Conservation (phyloP, 805 yeast species). For the Wickerhamiella kazuoi region DNA sequence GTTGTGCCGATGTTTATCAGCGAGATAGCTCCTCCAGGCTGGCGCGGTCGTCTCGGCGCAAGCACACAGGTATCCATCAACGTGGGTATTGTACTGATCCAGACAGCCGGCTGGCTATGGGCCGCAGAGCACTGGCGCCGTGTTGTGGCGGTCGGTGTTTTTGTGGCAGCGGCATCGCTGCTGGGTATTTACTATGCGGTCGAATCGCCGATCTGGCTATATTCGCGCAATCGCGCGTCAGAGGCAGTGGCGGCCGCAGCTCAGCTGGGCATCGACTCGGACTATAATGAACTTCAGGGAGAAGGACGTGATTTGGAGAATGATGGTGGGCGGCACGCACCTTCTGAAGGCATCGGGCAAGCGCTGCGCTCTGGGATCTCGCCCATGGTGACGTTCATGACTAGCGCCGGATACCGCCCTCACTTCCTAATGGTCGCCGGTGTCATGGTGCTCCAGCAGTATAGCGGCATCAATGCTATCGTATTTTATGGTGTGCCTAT, state of each 20-base stretch:
- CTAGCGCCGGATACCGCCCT: conserved; percentile 32
- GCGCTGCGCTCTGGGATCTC: not conserved
- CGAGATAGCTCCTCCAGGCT: conserved; percentile 53
- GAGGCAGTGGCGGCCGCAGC: conserved; percentile 1
- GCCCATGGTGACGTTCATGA: conserved; percentile 29
- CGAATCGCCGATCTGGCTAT: conserved; percentile 78
- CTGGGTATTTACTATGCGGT: conserved; percentile 20
- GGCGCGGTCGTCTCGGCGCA: conserved; percentile 68
- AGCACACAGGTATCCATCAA: conserved; percentile 81
- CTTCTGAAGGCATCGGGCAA: not conserved
- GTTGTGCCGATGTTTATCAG: conserved; percentile 67
- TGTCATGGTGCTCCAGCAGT: conserved; percentile 70
- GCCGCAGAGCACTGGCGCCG: conserved; percentile 59
- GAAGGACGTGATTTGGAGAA: not conserved
- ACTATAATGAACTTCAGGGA: not conserved
- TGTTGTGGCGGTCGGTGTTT: conserved; percentile 43
- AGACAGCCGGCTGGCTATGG: conserved; percentile 50
- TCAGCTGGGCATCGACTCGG: not conserved
- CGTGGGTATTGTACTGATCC: conserved; percentile 68
- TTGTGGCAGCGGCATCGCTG: conserved; percentile 27
- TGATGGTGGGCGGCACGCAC: not conserved
- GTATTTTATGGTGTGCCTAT: conserved; percentile 86
- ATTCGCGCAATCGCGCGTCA: not conserved
- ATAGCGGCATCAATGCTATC: conserved; percentile 83
- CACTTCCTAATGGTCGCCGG: conserved; percentile 53